These are phyloP conservation scores for Penicillium sp. DNA, from an alignment of 2,329 filamentous ascomycete genomes.

Conservation along the genomic window DNA sequence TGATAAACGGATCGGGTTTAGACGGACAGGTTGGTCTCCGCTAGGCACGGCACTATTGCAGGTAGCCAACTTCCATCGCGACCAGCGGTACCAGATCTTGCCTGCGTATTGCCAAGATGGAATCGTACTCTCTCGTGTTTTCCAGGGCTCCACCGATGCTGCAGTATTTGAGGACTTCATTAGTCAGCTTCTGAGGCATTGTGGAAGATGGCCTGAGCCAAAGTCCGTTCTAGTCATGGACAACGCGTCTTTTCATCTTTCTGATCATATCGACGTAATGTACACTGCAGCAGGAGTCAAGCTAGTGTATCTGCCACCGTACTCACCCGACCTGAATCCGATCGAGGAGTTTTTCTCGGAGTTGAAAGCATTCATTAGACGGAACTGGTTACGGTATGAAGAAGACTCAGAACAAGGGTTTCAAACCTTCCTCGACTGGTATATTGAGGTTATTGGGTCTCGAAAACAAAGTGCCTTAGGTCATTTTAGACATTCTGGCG, in stretches of 20 bases:
- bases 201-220: slow-evolving; percentile 2
- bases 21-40: slow-evolving; percentile 2
- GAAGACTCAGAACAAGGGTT: slow-evolving; percentile 2
- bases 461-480: slow-evolving; percentile 1
- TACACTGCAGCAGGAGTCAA: background rate
- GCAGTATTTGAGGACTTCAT: slow-evolving; percentile 5
- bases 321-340: slow-evolving; percentile 38
- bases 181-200: slow-evolving; percentile 2
- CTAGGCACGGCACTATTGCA: background rate
- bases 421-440: background rate
- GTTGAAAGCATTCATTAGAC: slow-evolving; percentile 34
- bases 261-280: background rate
- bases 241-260: slow-evolving; percentile 1
- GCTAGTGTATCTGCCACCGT: slow-evolving; percentile 27
- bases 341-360: slow-evolving; percentile 39
- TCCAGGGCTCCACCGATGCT: slow-evolving; percentile 1
- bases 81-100: slow-evolving; percentile 6
- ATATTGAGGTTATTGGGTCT: background rate
- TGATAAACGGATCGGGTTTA: background rate
- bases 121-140: slow-evolving; percentile 3
- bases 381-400: background rate
- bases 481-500: background rate
- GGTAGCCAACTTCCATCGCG: slow-evolving; percentile 2
- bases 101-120: slow-evolving; percentile 4
- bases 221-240: slow-evolving; percentile 18